Evolutionary conservation across 2,329 filamentous ascomycete genomes (phyloP).

Genomic region (Colletotrichum caudatum): DNA sequence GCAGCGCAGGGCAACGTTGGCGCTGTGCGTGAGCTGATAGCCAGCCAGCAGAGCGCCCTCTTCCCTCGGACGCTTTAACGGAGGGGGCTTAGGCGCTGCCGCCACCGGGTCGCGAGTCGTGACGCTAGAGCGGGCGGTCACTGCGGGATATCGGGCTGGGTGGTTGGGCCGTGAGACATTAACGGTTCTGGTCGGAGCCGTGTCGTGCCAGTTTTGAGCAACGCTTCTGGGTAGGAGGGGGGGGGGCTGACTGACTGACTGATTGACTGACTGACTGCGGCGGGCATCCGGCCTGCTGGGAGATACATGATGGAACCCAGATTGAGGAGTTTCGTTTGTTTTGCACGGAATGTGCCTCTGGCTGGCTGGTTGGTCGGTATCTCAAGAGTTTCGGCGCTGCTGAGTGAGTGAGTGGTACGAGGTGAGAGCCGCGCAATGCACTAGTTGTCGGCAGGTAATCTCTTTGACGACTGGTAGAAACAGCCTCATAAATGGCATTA

Average conservation of each 20-base stretch:
- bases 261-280: not conserved
- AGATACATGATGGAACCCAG: not conserved
- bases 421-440: too few relatives aligned
- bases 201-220: not conserved
- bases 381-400: not conserved
- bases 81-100: conserved; percentile 19
- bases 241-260: too few relatives aligned
- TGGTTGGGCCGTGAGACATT: conserved; percentile 19
- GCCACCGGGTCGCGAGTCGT: not conserved
- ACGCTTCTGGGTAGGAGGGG: too few relatives aligned
- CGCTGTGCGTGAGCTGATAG: not conserved
- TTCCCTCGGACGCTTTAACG: not conserved
- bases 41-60: too few relatives aligned
- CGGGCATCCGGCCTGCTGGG: conserved; percentile 1
- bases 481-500: not conserved
- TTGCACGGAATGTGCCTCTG: not conserved
- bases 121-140: conserved; percentile 2
- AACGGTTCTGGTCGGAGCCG: conserved; percentile 13
- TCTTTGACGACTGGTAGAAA: not conserved
- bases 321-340: not conserved
- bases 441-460: too few relatives aligned
- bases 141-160: conserved; percentile 3
- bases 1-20: not conserved
- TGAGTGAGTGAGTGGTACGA: too few relatives aligned
- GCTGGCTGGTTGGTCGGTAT: not conserved